Conservation (phyloP, 345 rosid species). For the Hypericum perforatum region DNA sequence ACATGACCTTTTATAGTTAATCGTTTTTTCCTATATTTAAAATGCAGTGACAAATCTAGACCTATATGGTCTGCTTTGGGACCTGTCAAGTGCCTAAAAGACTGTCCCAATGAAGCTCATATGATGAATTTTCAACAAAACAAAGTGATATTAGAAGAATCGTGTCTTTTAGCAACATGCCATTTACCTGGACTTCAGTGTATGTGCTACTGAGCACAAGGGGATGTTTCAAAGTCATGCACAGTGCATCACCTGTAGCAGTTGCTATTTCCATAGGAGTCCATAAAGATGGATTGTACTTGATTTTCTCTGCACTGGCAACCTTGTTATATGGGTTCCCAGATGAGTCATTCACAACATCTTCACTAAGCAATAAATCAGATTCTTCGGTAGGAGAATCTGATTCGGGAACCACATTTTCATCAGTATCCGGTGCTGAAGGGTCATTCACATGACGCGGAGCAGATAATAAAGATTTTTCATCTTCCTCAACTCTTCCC, state of each 20-base stretch:
- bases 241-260: slow-evolving; percentile 65
- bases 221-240: slow-evolving; percentile 49
- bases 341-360: slow-evolving; percentile 26
- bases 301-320: slow-evolving; percentile 20
- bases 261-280: slow-evolving; percentile 68
- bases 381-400: slow-evolving; percentile 16
- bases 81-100: slow-evolving; percentile 6
- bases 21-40: not conserved
- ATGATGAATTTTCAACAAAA: too few relatives aligned
- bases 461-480: slow-evolving; percentile 35
- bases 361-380: slow-evolving; percentile 11
- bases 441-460: slow-evolving; percentile 29
- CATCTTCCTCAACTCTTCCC: slow-evolving; percentile 38
- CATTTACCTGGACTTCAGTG: slow-evolving; percentile 68
- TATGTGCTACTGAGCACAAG: slow-evolving; percentile 71
- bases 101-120: not conserved
- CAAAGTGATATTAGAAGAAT: too few relatives aligned
- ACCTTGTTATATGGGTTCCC: slow-evolving; percentile 25
- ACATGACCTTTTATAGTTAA: not conserved
- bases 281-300: slow-evolving; percentile 67
- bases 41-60: not conserved
- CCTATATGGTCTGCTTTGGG: not conserved
- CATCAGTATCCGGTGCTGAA: slow-evolving; percentile 10
- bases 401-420: slow-evolving; percentile 8
- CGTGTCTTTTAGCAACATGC: not conserved